Percentiles rank a stretch among this genome's conserved stretches.
phyloP scores from a whole-genome alignment of 768 basidiomycete genomes.

The Amanita inopinata region DNA sequence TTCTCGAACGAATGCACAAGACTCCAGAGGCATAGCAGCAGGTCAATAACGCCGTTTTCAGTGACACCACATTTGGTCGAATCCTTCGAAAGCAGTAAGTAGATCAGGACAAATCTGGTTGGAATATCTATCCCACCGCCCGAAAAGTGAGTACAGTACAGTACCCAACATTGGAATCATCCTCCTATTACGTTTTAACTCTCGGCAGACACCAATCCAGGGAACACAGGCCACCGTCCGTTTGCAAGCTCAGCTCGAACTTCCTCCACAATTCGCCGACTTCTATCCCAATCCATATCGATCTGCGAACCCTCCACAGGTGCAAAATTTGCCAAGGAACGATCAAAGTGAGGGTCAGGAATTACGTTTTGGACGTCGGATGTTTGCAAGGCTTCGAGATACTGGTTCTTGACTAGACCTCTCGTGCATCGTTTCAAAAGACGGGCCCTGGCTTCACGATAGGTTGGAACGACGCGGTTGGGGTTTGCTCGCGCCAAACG shows the following conservation, averaged over 20 bases:
- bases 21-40: too few relatives aligned
- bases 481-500: conserved; percentile 36
- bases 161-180: too few relatives aligned
- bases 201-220: conserved; percentile 23
- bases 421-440: conserved; percentile 12
- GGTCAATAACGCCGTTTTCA: too few relatives aligned
- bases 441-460: conserved; percentile 18
- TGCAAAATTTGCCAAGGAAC: not conserved
- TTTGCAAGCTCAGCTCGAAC: conserved; percentile 19
- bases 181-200: too few relatives aligned
- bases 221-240: conserved; percentile 22
- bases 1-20: too few relatives aligned
- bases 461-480: conserved; percentile 26
- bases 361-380: not conserved
- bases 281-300: conserved; percentile 30
- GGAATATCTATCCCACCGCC: too few relatives aligned
- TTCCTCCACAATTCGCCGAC: conserved; percentile 21
- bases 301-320: conserved; percentile 8
- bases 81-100: too few relatives aligned
- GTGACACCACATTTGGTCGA: too few relatives aligned
- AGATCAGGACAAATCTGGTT: too few relatives aligned
- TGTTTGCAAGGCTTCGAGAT: conserved; percentile 5
- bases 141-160: not conserved
- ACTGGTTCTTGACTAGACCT: conserved; percentile 5
- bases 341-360: conserved; percentile 1